Evolutionary conservation across 495 filamentous ascomycete genomes (phyloP), one percentile per base, ranked within the genome.

Genomic region (Aspergillus conjunctus): DNA sequence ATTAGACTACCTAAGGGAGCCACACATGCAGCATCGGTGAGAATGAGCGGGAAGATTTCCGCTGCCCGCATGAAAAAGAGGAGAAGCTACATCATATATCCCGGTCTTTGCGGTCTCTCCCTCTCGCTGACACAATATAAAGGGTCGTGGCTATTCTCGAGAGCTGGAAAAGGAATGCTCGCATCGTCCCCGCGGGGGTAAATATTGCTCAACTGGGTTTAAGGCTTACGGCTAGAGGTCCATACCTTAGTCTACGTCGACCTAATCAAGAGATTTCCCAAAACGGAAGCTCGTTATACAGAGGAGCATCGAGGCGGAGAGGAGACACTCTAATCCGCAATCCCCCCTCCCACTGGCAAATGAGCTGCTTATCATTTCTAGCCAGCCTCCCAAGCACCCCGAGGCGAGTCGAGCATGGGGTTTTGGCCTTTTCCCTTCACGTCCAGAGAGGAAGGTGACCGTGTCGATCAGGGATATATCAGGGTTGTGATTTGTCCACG

Each of bases 381-480:
- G 43, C 43, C 34, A 37, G 34, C 34, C 1, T 37, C n/a, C n/a
- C n/a, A n/a, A n/a, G n/a, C n/a, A n/a, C n/a, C n/a, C n/a, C n/a
- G n/a, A n/a, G n/a, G n/a, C n/a, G n/a, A n/a, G n/a, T 41, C 37
- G 37, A 41, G 15, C 10, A 15, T 41, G 10, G 4, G 4, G 43
- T n/a, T 46, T n/a, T n/a, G 43, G 14, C 9, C 43, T 17, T 46
- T 46, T 46, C 43, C 18, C 18, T 46, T 20, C 43, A 12, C 44
- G 20, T 51, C 49, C 11, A 32, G 22, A 30, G 26, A 51, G 49
- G 49, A 32, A 51, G 30, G 14, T 32, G 10, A 32, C 4, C 9
- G 6, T 51, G 48, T 51, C 48, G 48, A 51, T 51, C 48, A n/a
- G 22, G 20, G 21, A n/a, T n/a, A 51, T 51, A 30, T 31, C 21